A percentile compares a stretch with the other conserved stretches of the same genome.
Evolutionary conservation across 2,329 filamentous ascomycete genomes (phyloP).

Genomic region (Trichoderma sp.): DNA sequence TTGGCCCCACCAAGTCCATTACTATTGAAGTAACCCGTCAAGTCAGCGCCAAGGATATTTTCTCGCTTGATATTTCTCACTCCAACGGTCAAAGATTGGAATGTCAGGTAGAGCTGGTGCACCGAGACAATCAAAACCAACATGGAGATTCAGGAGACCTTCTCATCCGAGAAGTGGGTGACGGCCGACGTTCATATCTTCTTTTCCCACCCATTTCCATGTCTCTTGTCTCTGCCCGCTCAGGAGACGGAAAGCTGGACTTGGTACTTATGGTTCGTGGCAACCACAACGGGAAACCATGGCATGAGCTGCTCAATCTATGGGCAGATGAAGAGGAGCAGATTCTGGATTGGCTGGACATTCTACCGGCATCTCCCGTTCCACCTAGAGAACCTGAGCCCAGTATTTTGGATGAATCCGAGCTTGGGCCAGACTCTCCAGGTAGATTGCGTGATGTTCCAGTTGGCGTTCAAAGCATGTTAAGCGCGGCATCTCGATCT

Average conservation of each 20-base stretch:
- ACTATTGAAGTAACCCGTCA: constrained; percentile 76
- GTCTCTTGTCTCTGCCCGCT: constrained; percentile 75
- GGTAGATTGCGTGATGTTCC: constrained; percentile 38
- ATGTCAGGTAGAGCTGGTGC: constrained; percentile 84
- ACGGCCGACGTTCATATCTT: constrained; percentile 73
- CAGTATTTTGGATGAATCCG: constrained; percentile 38
- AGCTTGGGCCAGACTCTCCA: constrained; percentile 35
- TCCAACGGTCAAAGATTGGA: constrained; percentile 88
- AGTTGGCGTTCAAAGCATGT: constrained; percentile 38
- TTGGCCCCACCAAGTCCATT: constrained; percentile 71
- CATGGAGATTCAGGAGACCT: constrained; percentile 75
- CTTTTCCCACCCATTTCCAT: constrained; percentile 87
- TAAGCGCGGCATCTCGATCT: constrained; percentile 34
- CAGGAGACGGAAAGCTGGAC: constrained; percentile 69
- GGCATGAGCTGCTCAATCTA: constrained; percentile 84
- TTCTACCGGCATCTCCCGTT: constrained; percentile 63
- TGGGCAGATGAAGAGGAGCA: constrained; percentile 76
- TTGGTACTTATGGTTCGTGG: constrained; percentile 88
- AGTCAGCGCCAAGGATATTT: constrained; percentile 87
- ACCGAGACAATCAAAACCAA: constrained; percentile 76
- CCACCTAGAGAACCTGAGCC: constrained; percentile 50
- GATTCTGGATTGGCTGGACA: constrained; percentile 82
- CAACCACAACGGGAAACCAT: constrained; percentile 64
- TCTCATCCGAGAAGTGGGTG: constrained; percentile 89
- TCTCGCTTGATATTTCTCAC: constrained; percentile 82